Evolutionary conservation across 306 rosid species (phyloP).

Genomic region (Medicago arabica): DNA sequence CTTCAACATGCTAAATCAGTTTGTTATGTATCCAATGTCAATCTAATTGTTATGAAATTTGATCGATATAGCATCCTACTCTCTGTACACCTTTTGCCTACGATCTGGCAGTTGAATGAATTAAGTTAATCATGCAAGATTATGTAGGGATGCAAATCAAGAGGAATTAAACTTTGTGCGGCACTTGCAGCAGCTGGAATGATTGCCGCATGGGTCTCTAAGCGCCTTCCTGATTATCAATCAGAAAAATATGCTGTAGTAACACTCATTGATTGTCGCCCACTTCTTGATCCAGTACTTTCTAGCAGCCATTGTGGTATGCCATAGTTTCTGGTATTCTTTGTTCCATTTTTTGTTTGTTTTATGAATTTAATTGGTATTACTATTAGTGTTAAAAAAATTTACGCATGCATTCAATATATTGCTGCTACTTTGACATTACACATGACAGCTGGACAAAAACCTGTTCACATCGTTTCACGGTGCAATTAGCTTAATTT

Average conservation of each 20-base stretch:
- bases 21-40: constrained; percentile 32
- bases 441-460: constrained; percentile 1
- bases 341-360: background rate
- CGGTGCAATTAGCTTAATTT: constrained; percentile 4
- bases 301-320: constrained; percentile 66
- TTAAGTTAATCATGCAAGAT: constrained; percentile 34
- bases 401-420: background rate
- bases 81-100: background rate
- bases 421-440: constrained; percentile 1
- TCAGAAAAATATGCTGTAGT: constrained; percentile 84
- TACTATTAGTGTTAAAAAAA: background rate
- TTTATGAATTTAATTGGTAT: background rate
- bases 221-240: constrained; percentile 57
- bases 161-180: constrained; percentile 74
- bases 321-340: constrained; percentile 26
- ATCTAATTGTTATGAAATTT: constrained; percentile 24
- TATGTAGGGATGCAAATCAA: constrained; percentile 81
- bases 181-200: constrained; percentile 84
- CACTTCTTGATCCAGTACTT: constrained; percentile 78
- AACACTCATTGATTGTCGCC: constrained; percentile 84
- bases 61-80: constrained; percentile 22
- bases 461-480: constrained; percentile 3
- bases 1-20: constrained; percentile 17
- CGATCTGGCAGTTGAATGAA: constrained; percentile 25
- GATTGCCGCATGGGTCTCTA: constrained; percentile 69